phyloP scores from a whole-genome alignment of 805 yeast genomes.

The Ogataea saltuana region DNA sequence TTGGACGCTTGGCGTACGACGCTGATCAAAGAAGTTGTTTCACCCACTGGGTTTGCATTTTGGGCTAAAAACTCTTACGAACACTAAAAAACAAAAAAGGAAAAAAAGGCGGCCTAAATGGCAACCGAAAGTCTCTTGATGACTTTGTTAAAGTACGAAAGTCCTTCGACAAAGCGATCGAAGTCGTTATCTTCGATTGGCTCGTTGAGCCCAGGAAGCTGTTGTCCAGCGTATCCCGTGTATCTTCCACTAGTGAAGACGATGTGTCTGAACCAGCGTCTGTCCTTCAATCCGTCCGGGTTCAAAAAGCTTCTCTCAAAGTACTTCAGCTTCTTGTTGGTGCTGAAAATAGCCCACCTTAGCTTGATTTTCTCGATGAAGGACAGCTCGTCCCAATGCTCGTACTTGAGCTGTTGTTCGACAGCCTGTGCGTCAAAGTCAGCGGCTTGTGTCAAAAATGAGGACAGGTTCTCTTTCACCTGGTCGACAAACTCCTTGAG shows the following conservation, averaged over 20 bases:
- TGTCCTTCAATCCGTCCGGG: constrained; percentile 48
- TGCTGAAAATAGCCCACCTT: constrained; percentile 24
- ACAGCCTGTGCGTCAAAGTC: constrained; percentile 30
- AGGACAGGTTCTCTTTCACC: constrained; percentile 30
- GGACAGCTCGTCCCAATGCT: constrained; percentile 27
- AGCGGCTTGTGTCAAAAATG: constrained; percentile 25
- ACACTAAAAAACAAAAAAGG: no score
- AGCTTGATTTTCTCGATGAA: constrained; percentile 32
- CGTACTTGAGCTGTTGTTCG: constrained; percentile 25
- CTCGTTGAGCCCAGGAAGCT: constrained; percentile 56
- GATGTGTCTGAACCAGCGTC: constrained; percentile 60
- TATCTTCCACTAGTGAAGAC: constrained; percentile 60
- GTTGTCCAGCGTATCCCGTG: constrained; percentile 62
- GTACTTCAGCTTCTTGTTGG: constrained; percentile 42
- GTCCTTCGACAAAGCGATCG: constrained; percentile 34
- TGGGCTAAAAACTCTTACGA: no score
- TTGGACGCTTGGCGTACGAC: no score
- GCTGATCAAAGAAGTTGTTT: neutral
- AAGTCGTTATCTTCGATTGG: constrained; percentile 49
- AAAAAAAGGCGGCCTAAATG: constrained; percentile 4
- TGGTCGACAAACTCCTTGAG: constrained; percentile 30
- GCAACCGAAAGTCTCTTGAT: constrained; percentile 13
- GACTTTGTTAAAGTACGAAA: constrained; percentile 21
- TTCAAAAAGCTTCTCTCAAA: constrained; percentile 50
- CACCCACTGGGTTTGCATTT: no score